Conservation (phyloP, 495 filamentous ascomycete genomes). For the Penicillium canariense region DNA sequence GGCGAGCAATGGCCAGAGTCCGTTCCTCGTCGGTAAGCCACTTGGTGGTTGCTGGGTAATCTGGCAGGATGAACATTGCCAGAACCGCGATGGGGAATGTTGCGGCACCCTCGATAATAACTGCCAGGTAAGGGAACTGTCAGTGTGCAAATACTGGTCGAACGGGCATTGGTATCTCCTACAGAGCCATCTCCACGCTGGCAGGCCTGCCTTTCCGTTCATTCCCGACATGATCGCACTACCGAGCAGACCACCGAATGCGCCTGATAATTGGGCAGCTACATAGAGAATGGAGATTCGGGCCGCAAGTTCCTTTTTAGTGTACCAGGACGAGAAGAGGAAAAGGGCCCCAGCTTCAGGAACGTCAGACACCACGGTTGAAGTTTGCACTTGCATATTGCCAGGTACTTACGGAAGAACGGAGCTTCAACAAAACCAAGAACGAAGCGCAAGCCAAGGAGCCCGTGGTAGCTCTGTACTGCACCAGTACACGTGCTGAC, state of each 20-base stretch:
- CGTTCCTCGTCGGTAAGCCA: slow-evolving; percentile 67
- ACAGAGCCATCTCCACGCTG: slow-evolving; percentile 35
- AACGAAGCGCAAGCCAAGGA: slow-evolving; percentile 37
- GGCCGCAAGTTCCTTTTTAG: slow-evolving; percentile 35
- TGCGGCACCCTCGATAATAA: too few relatives aligned
- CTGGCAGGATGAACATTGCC: slow-evolving; percentile 62
- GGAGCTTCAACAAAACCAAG: slow-evolving; percentile 51
- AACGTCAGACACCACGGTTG: too few relatives aligned
- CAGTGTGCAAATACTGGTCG: too few relatives aligned
- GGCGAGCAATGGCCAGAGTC: slow-evolving; percentile 59
- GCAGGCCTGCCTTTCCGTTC: slow-evolving; percentile 19
- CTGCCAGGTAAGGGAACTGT: slow-evolving; percentile 3
- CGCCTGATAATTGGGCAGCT: slow-evolving; percentile 23
- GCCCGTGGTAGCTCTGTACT: slow-evolving; percentile 39
- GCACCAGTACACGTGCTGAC: slow-evolving; percentile 45
- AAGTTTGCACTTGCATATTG: not conserved
- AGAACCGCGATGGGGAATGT: slow-evolving; percentile 41
- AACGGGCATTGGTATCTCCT: slow-evolving; percentile 42
- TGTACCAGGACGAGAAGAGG: slow-evolving; percentile 46
- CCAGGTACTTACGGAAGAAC: slow-evolving; percentile 30
- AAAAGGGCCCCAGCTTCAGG: slow-evolving; percentile 42
- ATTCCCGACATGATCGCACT: slow-evolving; percentile 22
- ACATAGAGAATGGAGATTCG: slow-evolving; percentile 27
- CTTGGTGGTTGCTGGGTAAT: slow-evolving; percentile 67
- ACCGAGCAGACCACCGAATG: slow-evolving; percentile 30